A percentile compares a stretch with the other conserved stretches of the same genome.
These are phyloP conservation scores for Litchi chinensis DNA, from an alignment of 345 rosid genomes.

Conservation along the genomic window DNA sequence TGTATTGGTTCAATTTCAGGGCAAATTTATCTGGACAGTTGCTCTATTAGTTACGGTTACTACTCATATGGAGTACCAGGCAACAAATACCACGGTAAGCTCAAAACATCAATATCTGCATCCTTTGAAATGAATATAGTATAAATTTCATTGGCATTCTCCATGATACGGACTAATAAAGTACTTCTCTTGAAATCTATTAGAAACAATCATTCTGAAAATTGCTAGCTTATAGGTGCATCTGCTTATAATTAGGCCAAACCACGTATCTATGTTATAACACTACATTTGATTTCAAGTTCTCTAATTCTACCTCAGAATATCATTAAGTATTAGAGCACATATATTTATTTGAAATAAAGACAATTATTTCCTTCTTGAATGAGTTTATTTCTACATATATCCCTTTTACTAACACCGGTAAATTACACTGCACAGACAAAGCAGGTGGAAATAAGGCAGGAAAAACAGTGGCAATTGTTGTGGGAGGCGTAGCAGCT, in stretches of 20 bases:
- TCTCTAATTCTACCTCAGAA: no score
- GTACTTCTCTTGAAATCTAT: no score
- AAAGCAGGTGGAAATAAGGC: not conserved
- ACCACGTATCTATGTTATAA: no score
- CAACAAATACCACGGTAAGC: conserved; percentile 35
- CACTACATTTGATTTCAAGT: no score
- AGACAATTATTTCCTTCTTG: not conserved
- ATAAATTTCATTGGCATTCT: no score
- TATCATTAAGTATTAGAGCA: no score
- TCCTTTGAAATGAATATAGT: no score
- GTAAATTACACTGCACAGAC: not conserved
- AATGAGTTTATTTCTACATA: not conserved
- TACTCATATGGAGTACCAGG: conserved; percentile 32
- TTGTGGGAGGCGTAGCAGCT: conserved; percentile 68
- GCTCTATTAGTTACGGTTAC: conserved; percentile 53
- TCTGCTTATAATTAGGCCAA: no score
- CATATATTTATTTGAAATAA: no score
- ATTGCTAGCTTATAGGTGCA: no score
- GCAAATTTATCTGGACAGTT: conserved; percentile 56
- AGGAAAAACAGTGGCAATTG: conserved; percentile 59
- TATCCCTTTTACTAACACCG: not conserved
- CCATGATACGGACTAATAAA: no score
- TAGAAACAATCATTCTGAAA: no score
- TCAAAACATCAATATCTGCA: not conserved
- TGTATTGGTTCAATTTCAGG: conserved; percentile 54